Evolutionary conservation across 129 eudicot species (phyloP).

Genomic region (Daucus carota): DH1_v3.0 NC_030385.2:27739501-27740000

Average conservation of each 20-base stretch:
- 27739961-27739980: background rate
- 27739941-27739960: background rate
- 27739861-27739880: background rate
- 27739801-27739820: background rate
- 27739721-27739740: background rate
- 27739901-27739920: background rate
- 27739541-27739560: conserved; percentile 7
- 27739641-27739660: background rate
- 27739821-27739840: background rate
- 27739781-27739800: background rate
- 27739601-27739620: background rate
- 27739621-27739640: background rate
- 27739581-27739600: background rate
- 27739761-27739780: background rate
- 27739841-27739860: background rate
- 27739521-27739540: conserved; percentile 96
- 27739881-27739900: background rate
- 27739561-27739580: background rate
- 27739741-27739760: background rate
- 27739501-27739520: conserved; percentile 69
- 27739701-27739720: background rate
- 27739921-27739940: background rate
- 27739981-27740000: background rate
- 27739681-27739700: background rate
- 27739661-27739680: background rate